Conservation (phyloP, 176 grass and related monocot genomes). For the Oryza australiensis region DNA sequence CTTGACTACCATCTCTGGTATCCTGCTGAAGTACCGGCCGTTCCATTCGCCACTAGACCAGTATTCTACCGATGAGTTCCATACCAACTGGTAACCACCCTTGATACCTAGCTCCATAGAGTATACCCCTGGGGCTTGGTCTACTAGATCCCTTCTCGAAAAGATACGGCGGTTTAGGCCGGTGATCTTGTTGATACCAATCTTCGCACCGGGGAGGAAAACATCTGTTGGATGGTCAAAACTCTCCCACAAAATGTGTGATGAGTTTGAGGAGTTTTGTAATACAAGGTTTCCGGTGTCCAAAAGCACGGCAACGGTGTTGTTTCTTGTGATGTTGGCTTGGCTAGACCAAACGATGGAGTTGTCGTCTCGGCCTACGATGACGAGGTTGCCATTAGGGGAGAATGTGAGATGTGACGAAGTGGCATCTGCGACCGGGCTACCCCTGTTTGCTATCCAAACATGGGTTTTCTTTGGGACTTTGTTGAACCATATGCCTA, state of each 20-base stretch:
- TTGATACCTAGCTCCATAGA: not conserved
- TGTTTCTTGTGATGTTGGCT: not conserved
- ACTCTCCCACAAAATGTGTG: slow-evolving; percentile 39
- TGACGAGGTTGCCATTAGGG: slow-evolving; percentile 32
- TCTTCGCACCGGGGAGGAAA: slow-evolving; percentile 24
- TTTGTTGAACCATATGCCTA: slow-evolving; percentile 44
- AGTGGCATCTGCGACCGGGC: not conserved
- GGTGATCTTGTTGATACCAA: not conserved
- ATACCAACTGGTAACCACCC: no score
- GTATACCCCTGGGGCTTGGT: not conserved
- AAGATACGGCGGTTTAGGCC: slow-evolving; percentile 22
- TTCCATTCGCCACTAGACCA: slow-evolving; percentile 51
- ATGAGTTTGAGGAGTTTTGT: not conserved
- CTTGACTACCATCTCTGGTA: slow-evolving; percentile 31
- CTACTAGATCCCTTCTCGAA: not conserved
- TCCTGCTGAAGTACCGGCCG: slow-evolving; percentile 32
- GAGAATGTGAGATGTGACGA: slow-evolving; percentile 7
- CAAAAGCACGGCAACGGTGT: not conserved
- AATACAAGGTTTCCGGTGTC: not conserved
- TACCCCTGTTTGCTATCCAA: slow-evolving; percentile 41
- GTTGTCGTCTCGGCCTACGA: not conserved
- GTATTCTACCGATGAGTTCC: not conserved
- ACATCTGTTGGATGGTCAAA: slow-evolving; percentile 39
- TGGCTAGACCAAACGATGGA: slow-evolving; percentile 9
- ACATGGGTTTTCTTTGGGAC: slow-evolving; percentile 16